phyloP scores from a whole-genome alignment of 2,329 filamentous ascomycete species.

The Talaromyces atroroseus region DNA sequence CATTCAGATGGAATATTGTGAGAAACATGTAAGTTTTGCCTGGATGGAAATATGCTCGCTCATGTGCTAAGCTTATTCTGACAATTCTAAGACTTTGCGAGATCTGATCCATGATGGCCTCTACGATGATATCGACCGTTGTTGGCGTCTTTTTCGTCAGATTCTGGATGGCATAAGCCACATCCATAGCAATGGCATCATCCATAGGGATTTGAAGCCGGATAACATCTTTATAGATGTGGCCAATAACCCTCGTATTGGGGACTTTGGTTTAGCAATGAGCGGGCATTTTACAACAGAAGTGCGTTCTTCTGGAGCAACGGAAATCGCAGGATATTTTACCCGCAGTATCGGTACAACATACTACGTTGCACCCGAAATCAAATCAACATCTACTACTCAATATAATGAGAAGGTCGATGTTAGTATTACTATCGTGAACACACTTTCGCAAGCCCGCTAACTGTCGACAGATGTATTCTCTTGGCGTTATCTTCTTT shows the following conservation, averaged over 20 bases:
- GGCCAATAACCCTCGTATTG: constrained; percentile 85
- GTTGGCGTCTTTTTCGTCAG: constrained; percentile 87
- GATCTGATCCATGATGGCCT: constrained; percentile 77
- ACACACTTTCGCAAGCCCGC: neutral
- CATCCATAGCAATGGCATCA: constrained; percentile 85
- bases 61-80: constrained; percentile 13
- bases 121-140: constrained; percentile 66
- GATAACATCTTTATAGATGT: constrained; percentile 97
- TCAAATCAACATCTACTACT: constrained; percentile 67
- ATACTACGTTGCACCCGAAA: constrained; percentile 88
- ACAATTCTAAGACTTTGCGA: constrained; percentile 61
- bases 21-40: constrained; percentile 62
- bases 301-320: constrained; percentile 32
- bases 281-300: constrained; percentile 60
- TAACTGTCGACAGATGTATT: constrained; percentile 67
- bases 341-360: constrained; percentile 65
- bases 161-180: constrained; percentile 84
- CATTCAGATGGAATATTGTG: constrained; percentile 98
- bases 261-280: constrained; percentile 92
- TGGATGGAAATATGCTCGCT: neutral
- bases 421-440: constrained; percentile 43
- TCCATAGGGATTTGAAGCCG: constrained; percentile 92
- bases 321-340: constrained; percentile 34
- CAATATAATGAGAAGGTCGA: constrained; percentile 93
- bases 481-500: constrained; percentile 93